Conservation (phyloP, 768 basidiomycete species). For the Suillus plorans region DNA sequence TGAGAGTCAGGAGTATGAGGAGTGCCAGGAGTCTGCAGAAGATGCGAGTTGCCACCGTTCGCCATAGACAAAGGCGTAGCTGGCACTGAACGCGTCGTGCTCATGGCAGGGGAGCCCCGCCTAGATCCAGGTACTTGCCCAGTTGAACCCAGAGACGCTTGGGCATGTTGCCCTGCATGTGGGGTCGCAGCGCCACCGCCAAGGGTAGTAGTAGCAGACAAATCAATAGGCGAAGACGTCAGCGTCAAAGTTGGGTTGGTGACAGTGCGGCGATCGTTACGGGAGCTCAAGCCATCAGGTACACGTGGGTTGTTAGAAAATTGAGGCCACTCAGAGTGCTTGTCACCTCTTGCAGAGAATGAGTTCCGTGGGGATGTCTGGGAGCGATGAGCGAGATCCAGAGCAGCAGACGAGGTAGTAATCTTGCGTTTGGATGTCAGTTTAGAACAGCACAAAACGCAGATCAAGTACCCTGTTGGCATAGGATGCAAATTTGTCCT, state of each 20-base stretch:
- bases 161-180: conserved; percentile 60
- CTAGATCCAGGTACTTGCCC: conserved; percentile 54
- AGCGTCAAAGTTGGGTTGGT: conserved; percentile 73
- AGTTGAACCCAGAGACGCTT: conserved; percentile 36
- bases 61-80: conserved; percentile 71
- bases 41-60: conserved; percentile 42
- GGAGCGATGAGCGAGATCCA: conserved; percentile 89
- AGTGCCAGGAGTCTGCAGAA: conserved; percentile 63
- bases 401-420: conserved; percentile 85
- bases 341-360: conserved; percentile 59
- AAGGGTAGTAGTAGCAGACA: conserved; percentile 42
- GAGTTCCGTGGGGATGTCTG: conserved; percentile 73
- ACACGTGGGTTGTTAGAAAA: conserved; percentile 66
- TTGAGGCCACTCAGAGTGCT: conserved; percentile 93
- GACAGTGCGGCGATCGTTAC: conserved; percentile 66
- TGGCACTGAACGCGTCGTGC: conserved; percentile 76
- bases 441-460: conserved; percentile 4
- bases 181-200: conserved; percentile 66
- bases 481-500: conserved; percentile 79
- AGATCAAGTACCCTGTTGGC: conserved; percentile 53
- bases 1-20: conserved; percentile 64
- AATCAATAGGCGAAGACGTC: conserved; percentile 54
- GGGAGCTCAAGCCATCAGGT: conserved; percentile 54
- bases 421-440: conserved; percentile 42
- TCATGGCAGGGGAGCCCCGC: conserved; percentile 67